These are phyloP conservation scores for Penicillium sp. DNA, from an alignment of 2,329 filamentous ascomycete species.

Conservation along the genomic window DNA sequence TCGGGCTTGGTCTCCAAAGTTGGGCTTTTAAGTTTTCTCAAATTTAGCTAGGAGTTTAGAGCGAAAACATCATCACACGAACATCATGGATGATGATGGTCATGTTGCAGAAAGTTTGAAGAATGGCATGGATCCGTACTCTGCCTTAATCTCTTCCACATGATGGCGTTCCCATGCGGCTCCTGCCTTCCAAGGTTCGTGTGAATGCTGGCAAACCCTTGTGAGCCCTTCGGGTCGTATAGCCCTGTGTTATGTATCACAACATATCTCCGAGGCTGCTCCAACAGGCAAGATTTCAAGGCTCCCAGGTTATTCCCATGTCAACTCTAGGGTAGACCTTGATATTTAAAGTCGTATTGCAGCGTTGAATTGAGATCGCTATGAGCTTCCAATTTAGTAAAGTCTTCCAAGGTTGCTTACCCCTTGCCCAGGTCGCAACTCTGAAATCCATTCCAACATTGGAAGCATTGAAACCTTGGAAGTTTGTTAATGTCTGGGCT, in stretches of 20 bases:
- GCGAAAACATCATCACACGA: not conserved
- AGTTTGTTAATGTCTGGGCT: too few species aligned
- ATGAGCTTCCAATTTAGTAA: not conserved
- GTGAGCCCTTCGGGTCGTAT: not conserved
- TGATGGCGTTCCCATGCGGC: not conserved
- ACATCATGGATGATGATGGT: not conserved
- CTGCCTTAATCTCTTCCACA: not conserved
- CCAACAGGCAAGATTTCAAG: not conserved
- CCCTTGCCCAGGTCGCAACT: too few species aligned
- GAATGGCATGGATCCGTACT: not conserved
- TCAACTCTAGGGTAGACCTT: not conserved
- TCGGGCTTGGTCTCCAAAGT: not conserved
- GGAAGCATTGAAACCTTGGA: too few species aligned
- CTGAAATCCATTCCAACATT: too few species aligned
- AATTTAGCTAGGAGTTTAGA: not conserved
- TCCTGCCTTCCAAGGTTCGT: not conserved
- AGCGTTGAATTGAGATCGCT: not conserved
- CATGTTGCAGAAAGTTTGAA: not conserved
- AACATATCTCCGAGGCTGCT: not conserved
- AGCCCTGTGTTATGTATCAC: not conserved
- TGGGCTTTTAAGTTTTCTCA: not conserved
- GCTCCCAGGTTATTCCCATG: not conserved
- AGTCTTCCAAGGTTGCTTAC: too few species aligned
- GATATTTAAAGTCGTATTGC: not conserved
- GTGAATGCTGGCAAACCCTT: not conserved